A percentile compares a stretch with the other conserved stretches of the same genome.
These are phyloP conservation scores for Cyclotella sp. DNA, from an alignment of 108 stramenopile genomes.

Conservation along the genomic window DNA sequence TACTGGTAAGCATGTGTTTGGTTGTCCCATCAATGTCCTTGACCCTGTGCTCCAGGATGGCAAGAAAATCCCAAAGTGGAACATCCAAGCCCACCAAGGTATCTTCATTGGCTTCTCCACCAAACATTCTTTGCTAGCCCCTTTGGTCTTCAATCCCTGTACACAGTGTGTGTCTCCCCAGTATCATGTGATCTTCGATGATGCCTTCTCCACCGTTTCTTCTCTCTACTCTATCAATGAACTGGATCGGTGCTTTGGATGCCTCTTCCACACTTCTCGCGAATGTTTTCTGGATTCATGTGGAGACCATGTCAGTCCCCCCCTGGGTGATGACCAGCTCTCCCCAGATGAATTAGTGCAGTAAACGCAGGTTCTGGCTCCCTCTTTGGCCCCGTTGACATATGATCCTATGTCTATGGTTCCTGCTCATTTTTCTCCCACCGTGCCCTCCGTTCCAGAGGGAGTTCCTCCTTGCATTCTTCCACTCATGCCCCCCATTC, in stretches of 20 bases:
- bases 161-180: slow-evolving; percentile 55
- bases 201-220: slow-evolving; percentile 41
- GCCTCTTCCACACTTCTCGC: neutral
- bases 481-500: neutral
- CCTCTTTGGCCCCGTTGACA: neutral
- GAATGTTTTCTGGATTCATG: neutral
- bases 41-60: slow-evolving; percentile 66
- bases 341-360: neutral
- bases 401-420: neutral
- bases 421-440: neutral
- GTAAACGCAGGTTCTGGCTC: neutral
- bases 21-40: slow-evolving; percentile 64
- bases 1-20: slow-evolving; percentile 43
- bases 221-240: neutral
- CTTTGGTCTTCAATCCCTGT: slow-evolving; percentile 34
- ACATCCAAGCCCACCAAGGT: slow-evolving; percentile 46
- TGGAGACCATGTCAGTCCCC: neutral
- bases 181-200: slow-evolving; percentile 60
- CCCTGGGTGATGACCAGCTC: neutral
- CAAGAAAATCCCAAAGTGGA: slow-evolving; percentile 67
- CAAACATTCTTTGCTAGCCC: slow-evolving; percentile 36
- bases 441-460: neutral
- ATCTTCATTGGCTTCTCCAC: slow-evolving; percentile 17
- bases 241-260: neutral
- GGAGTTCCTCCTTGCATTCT: neutral